Conservation (phyloP, 495 filamentous ascomycete species). For the Friedmanniomyces endolithicus region DNA sequence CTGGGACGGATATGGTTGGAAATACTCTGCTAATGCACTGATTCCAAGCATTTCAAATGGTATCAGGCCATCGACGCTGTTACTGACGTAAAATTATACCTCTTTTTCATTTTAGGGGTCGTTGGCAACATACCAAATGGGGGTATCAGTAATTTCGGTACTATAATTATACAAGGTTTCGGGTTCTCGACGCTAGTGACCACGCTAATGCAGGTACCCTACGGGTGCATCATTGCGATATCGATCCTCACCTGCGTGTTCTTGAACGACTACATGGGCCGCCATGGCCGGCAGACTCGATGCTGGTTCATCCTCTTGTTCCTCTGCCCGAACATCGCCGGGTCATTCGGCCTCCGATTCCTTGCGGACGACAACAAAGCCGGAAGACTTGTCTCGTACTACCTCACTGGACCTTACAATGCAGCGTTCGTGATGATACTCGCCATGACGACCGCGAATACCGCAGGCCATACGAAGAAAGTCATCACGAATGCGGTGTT, state of each 20-base stretch:
- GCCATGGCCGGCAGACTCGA: conserved; percentile 35
- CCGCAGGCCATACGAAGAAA: conserved; percentile 51
- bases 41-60: conserved; percentile 34
- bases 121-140: conserved; percentile 44
- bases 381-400: conserved; percentile 45
- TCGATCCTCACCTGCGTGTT: conserved; percentile 46
- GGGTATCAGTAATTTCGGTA: conserved; percentile 49
- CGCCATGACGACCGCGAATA: conserved; percentile 46
- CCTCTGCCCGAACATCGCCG: conserved; percentile 40
- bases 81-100: conserved; percentile 44
- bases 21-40: not conserved
- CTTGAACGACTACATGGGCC: conserved; percentile 40
- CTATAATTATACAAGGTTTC: conserved; percentile 49
- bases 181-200: conserved; percentile 44
- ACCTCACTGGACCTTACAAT: conserved; percentile 47
- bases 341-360: conserved; percentile 44
- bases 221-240: conserved; percentile 38
- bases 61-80: conserved; percentile 47
- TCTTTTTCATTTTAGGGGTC: conserved; percentile 49
- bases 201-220: conserved; percentile 43
- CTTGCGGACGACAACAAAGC: conserved; percentile 35
- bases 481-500: conserved; percentile 41
- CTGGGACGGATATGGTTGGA: not conserved
- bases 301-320: conserved; percentile 44
- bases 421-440: conserved; percentile 48